These are phyloP conservation scores for Backusella macrospora DNA, from an alignment of 192 early-diverging fungal genomes.

Conservation along the genomic window DNA sequence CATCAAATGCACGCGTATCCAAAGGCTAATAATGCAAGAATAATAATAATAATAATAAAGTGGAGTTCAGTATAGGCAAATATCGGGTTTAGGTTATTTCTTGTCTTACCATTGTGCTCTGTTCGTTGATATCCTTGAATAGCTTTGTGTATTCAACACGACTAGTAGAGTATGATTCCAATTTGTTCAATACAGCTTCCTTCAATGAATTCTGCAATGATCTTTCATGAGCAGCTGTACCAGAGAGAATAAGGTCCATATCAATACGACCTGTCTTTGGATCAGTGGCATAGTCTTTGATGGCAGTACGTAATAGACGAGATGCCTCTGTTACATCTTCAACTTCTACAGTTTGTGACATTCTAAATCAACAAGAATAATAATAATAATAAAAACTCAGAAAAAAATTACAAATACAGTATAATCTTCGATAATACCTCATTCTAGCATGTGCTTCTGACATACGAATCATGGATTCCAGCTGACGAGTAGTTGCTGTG, in stretches of 20 bases:
- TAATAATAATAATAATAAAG: constrained; percentile 35
- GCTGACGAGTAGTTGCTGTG: constrained; percentile 93
- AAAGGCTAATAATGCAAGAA: constrained; percentile 45
- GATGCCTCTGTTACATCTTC: constrained; percentile 90
- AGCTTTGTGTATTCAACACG: constrained; percentile 45
- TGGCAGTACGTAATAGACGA: constrained; percentile 82
- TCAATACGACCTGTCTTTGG: constrained; percentile 93
- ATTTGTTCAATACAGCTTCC: constrained; percentile 48
- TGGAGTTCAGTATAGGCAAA: background rate
- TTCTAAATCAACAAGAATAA: constrained; percentile 38
- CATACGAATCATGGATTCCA: constrained; percentile 97
- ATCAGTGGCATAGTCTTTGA: constrained; percentile 91
- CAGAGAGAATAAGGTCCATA: constrained; percentile 89
- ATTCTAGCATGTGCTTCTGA: constrained; percentile 91
- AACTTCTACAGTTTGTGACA: constrained; percentile 73
- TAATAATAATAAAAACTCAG: constrained; percentile 16
- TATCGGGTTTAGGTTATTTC: background rate
- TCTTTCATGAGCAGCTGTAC: constrained; percentile 80
- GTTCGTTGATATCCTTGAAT: constrained; percentile 50
- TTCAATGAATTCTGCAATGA: constrained; percentile 61
- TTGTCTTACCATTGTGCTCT: constrained; percentile 47
- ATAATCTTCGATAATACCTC: constrained; percentile 49
- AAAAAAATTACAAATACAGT: background rate
- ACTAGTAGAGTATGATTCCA: constrained; percentile 39
- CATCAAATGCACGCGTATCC: constrained; percentile 57